Conservation (phyloP, 352 stramenopile species). For the Phytophthora vignae region DNA sequence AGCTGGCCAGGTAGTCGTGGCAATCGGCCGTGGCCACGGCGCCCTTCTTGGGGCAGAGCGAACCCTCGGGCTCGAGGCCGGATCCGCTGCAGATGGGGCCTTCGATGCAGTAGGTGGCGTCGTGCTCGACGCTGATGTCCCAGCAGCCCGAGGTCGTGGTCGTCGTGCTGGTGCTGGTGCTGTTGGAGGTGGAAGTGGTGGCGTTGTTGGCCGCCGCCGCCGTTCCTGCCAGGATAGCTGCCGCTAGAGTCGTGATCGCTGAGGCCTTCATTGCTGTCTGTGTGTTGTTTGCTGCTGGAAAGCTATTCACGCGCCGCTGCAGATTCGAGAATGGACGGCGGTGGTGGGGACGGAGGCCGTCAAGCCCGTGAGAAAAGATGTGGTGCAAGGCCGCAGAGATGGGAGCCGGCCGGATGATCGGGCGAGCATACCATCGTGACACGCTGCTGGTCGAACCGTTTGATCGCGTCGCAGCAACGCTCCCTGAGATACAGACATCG, state of each 20-base stretch:
- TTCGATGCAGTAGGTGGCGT: slow-evolving; percentile 60
- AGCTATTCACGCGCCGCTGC: slow-evolving; percentile 4
- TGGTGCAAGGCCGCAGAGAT: slow-evolving; percentile 17
- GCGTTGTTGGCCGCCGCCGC: slow-evolving; percentile 11
- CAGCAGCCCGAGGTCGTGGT: slow-evolving; percentile 33
- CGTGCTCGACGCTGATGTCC: slow-evolving; percentile 47
- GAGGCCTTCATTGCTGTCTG: slow-evolving; percentile 26
- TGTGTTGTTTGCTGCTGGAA: neutral
- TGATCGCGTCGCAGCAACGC: slow-evolving; percentile 15
- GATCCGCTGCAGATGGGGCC: slow-evolving; percentile 53
- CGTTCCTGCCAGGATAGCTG: slow-evolving; percentile 11
- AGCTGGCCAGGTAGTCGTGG: slow-evolving; percentile 60
- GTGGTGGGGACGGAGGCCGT: neutral
- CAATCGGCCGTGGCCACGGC: slow-evolving; percentile 59
- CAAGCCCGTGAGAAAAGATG: slow-evolving; percentile 9
- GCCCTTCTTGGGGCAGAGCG: slow-evolving; percentile 46
- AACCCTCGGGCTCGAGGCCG: slow-evolving; percentile 34
- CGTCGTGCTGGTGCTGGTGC: slow-evolving; percentile 10
- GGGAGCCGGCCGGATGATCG: slow-evolving; percentile 26
- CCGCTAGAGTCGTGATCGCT: slow-evolving; percentile 17
- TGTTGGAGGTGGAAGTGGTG: no score
- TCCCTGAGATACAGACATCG: slow-evolving; percentile 10
- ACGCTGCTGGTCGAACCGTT: slow-evolving; percentile 20
- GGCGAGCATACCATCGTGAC: slow-evolving; percentile 13
- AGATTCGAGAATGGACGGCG: slow-evolving; percentile 35